Conservation (phyloP, 176 grass and related monocot species). For the Aegilops speltoides region DNA sequence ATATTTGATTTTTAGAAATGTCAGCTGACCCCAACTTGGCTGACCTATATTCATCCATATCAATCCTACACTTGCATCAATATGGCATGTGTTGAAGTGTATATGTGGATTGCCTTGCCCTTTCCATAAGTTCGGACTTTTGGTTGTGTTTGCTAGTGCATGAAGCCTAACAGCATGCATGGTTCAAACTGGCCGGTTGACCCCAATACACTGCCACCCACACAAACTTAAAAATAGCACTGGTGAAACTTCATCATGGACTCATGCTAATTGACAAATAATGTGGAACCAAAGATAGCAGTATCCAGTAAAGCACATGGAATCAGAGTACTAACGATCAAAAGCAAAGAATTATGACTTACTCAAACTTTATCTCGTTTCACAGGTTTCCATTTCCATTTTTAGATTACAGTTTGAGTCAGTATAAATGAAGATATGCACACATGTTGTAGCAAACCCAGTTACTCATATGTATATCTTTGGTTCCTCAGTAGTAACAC, state of each 20-base stretch:
- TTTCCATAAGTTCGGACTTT: too few relatives aligned
- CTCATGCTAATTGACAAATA: not conserved
- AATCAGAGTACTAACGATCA: not conserved
- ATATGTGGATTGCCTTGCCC: too few relatives aligned
- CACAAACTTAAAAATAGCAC: not conserved
- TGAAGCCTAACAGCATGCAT: not conserved
- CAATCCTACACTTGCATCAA: not conserved
- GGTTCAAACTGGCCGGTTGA: conserved; percentile 20
- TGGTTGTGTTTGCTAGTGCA: too few relatives aligned
- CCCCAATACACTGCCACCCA: not conserved
- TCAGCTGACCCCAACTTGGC: not conserved
- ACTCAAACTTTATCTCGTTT: conserved; percentile 23
- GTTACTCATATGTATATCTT: not conserved
- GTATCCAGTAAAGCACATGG: not conserved
- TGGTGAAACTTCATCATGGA: not conserved
- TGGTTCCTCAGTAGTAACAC: conserved; percentile 19
- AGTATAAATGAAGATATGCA: not conserved
- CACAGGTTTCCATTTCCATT: conserved; percentile 6
- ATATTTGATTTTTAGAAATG: conserved; percentile 15
- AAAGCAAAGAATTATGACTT: conserved; percentile 12
- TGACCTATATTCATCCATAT: conserved; percentile 10
- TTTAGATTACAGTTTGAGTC: conserved; percentile 37
- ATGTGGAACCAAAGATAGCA: not conserved
- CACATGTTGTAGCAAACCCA: conserved; percentile 7
- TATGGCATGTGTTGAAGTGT: not conserved